phyloP scores from a whole-genome alignment of 129 eudicot species.

The Flaveria brownii region DNA sequence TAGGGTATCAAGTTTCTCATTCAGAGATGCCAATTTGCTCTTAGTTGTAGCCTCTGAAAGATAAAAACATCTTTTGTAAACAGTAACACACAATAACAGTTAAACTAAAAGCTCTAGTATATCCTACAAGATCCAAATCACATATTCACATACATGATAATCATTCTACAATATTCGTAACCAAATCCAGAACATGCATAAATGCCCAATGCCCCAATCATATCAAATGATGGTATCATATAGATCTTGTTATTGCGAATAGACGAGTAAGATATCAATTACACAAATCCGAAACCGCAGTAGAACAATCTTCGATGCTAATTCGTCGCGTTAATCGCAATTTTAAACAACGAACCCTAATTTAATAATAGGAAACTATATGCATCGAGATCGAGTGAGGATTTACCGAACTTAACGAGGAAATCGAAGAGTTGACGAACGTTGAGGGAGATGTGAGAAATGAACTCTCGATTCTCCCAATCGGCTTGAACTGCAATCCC shows the following conservation, averaged over 20 bases:
- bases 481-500: constrained; percentile 97
- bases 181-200: neutral
- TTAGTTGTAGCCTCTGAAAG: constrained; percentile 87
- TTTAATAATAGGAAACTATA: constrained; percentile 10
- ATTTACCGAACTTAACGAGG: constrained; percentile 81
- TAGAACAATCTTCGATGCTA: constrained; percentile 19
- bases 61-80: constrained; percentile 13
- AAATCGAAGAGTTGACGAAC: constrained; percentile 89
- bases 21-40: constrained; percentile 81
- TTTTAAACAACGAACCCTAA: neutral
- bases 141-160: neutral
- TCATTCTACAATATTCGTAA: no score
- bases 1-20: constrained; percentile 89
- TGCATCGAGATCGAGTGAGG: constrained; percentile 4
- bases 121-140: neutral
- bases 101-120: neutral
- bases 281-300: constrained; percentile 4
- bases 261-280: neutral
- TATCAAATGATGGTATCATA: neutral
- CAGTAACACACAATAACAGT: neutral
- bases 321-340: neutral
- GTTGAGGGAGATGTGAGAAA: constrained; percentile 87
- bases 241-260: neutral
- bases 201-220: neutral
- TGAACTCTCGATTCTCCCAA: constrained; percentile 95